phyloP scores from a whole-genome alignment of 768 basidiomycete genomes.

The Termitomyces sp. region DNA sequence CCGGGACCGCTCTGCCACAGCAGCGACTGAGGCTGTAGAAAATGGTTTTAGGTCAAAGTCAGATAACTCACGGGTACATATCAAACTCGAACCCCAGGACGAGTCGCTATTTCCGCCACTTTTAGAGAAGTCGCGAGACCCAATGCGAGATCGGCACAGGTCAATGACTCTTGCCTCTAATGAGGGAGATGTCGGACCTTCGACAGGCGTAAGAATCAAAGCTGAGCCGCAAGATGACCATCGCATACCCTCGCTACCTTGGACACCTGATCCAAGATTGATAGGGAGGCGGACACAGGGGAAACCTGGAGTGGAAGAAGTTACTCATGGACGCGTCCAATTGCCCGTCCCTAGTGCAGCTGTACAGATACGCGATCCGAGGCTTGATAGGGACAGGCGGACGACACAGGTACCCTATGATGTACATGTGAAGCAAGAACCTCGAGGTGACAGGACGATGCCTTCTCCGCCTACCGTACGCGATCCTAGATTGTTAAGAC shows the following conservation, averaged over 20 bases:
- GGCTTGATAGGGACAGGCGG: background rate
- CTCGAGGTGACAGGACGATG: background rate
- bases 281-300: too few species aligned
- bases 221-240: background rate
- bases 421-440: constrained; percentile 8
- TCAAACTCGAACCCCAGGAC: background rate
- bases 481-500: constrained; percentile 2
- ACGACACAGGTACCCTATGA: background rate
- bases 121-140: background rate
- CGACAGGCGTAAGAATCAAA: background rate
- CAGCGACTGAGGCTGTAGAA: background rate
- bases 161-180: background rate
- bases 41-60: background rate
- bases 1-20: background rate
- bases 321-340: background rate
- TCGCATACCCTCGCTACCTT: background rate
- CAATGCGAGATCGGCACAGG: background rate
- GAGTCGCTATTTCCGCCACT: background rate
- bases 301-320: background rate
- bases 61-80: background rate
- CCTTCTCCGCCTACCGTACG: background rate
- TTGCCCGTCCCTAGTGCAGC: background rate
- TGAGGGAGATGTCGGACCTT: background rate
- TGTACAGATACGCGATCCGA: background rate
- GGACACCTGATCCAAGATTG: background rate